Conservation (phyloP, 2,329 filamentous ascomycete genomes). For the Monosporascus cannonballus region DNA sequence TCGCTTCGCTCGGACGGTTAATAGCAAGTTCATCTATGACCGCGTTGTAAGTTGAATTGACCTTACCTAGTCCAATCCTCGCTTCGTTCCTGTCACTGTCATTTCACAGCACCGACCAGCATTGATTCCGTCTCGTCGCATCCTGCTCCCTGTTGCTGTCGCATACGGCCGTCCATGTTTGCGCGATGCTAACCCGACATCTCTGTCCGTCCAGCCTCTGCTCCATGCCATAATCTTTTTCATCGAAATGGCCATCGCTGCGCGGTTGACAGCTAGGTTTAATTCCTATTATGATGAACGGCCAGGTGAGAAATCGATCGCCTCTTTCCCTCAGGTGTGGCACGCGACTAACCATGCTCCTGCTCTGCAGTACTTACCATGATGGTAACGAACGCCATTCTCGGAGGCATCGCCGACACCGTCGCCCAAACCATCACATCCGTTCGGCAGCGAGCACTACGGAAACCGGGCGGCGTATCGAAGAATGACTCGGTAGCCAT, state of each 20-base stretch:
- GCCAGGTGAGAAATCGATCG: conserved; percentile 54
- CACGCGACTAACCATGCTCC: not conserved
- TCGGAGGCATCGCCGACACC: conserved; percentile 93
- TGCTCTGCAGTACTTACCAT: conserved; percentile 72
- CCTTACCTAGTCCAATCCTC: not conserved
- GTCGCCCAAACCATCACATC: conserved; percentile 90
- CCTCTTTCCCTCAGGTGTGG: not conserved
- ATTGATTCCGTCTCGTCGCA: not conserved
- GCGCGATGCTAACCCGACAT: not conserved
- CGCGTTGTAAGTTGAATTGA: conserved; percentile 55
- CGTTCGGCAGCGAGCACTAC: conserved; percentile 60
- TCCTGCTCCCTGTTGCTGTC: not conserved
- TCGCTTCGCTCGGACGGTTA: conserved; percentile 59
- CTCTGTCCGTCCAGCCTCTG: conserved; percentile 59
- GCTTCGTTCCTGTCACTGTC: not conserved
- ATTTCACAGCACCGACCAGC: not conserved
- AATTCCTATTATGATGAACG: conserved; percentile 90
- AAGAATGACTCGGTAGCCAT: conserved; percentile 71
- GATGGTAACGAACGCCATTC: conserved; percentile 96
- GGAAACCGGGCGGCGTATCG: conserved; percentile 52
- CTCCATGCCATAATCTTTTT: conserved; percentile 80
- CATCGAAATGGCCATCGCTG: conserved; percentile 81
- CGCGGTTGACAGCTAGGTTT: conserved; percentile 77
- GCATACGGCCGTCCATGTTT: not conserved
- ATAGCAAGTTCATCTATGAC: conserved; percentile 68